These are phyloP conservation scores for Agaricales sp. DNA, from an alignment of 1,284 basidiomycete genomes.

Conservation along the genomic window DNA sequence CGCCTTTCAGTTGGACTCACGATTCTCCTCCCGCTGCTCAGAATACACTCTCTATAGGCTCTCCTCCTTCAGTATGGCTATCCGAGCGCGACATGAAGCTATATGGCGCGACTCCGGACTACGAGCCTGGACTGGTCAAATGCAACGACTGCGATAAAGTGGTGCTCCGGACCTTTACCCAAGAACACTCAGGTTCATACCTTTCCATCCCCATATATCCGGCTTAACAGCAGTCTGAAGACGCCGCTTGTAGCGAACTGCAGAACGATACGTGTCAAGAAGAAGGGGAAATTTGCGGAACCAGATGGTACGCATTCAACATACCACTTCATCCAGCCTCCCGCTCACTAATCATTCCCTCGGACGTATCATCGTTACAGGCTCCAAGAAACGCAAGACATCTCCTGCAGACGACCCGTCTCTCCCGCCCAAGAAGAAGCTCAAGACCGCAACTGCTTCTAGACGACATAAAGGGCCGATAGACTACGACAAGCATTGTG, in stretches of 20 bases:
- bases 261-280: not conserved
- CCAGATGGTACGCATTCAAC: not conserved
- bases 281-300: not conserved
- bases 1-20: no score
- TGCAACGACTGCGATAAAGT: conserved; percentile 76
- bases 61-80: conserved; percentile 73
- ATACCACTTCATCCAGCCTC: not conserved
- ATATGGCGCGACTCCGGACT: conserved; percentile 51
- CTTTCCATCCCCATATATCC: conserved; percentile 1
- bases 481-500: conserved; percentile 90
- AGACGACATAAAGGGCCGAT: conserved; percentile 77
- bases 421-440: conserved; percentile 64
- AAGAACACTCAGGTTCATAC: conserved; percentile 63
- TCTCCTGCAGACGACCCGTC: conserved; percentile 52
- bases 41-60: not conserved
- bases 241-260: not conserved
- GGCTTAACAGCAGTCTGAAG: not conserved
- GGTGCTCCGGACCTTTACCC: conserved; percentile 62
- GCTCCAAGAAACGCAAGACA: conserved; percentile 65
- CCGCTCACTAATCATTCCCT: not conserved
- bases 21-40: not conserved
- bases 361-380: conserved; percentile 8
- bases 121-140: conserved; percentile 60
- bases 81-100: conserved; percentile 81
- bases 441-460: conserved; percentile 22